These are phyloP conservation scores for Saccharomycopsis schoenii DNA, from an alignment of 805 yeast genomes.

Conservation along the genomic window DNA sequence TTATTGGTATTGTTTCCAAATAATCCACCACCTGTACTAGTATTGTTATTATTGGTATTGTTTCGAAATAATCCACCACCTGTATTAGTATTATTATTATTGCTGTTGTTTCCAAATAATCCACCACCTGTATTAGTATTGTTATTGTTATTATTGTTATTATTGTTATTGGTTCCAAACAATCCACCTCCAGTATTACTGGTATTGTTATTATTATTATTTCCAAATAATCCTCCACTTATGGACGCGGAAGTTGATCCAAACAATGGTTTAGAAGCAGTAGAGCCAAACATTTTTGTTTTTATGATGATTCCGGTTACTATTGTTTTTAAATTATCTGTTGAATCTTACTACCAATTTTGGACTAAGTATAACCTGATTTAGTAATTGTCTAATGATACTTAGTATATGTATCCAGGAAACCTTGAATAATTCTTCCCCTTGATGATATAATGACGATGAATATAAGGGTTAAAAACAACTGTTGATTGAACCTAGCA, in stretches of 20 bases:
- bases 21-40: conserved; percentile 20
- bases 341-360: no score
- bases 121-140: conserved; percentile 20
- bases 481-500: no score
- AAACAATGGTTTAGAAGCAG: conserved; percentile 2
- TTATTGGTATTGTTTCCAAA: conserved; percentile 25
- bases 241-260: conserved; percentile 17
- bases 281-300: background rate
- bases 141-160: conserved; percentile 24
- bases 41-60: conserved; percentile 14
- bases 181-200: conserved; percentile 19
- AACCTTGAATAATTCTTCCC: no score
- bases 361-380: no score
- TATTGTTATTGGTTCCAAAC: conserved; percentile 17
- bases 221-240: conserved; percentile 23
- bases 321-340: background rate
- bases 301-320: background rate
- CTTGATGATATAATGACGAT: no score
- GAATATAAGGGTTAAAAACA: no score
- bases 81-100: conserved; percentile 19
- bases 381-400: no score
- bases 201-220: background rate
- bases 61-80: conserved; percentile 28
- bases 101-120: conserved; percentile 23
- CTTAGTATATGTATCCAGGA: no score